phyloP scores from a whole-genome alignment of 2,329 filamentous ascomycete genomes.

The Colletotrichum sp. region DNA sequence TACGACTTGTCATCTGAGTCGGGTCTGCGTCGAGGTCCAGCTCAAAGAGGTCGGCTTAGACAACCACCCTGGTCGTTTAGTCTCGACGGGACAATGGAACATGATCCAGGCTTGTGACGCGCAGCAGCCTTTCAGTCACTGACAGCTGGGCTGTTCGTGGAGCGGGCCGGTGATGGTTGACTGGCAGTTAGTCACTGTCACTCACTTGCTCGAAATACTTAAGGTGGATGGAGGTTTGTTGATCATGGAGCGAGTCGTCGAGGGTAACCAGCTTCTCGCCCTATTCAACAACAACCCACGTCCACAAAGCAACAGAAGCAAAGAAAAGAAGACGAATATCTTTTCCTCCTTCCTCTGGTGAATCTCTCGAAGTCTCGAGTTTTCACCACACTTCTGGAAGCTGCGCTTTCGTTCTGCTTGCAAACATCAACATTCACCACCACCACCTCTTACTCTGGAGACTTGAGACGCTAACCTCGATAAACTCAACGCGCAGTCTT shows the following conservation, averaged over 20 bases:
- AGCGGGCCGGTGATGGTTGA: neutral
- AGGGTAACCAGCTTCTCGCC: neutral
- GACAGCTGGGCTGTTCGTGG: neutral
- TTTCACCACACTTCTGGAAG: neutral
- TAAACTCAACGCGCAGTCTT: neutral
- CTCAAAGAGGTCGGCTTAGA: neutral
- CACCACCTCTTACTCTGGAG: neutral
- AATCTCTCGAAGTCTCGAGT: slow-evolving; percentile 2
- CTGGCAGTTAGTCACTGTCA: slow-evolving; percentile 9
- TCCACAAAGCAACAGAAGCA: neutral
- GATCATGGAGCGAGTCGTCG: neutral
- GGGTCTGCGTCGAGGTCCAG: neutral
- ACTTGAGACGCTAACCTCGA: neutral
- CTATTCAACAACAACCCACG: neutral
- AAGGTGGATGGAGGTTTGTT: neutral
- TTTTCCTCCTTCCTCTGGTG: neutral
- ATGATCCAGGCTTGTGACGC: slow-evolving; percentile 19
- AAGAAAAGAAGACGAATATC: neutral
- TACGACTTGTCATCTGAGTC: slow-evolving; percentile 17
- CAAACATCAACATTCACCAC: neutral
- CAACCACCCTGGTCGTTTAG: neutral
- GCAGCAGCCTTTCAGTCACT: slow-evolving; percentile 9
- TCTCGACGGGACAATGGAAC: slow-evolving; percentile 4
- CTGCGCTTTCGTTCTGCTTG: neutral
- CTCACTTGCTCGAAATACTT: slow-evolving; percentile 3